phyloP scores from a whole-genome alignment of 345 rosid species.

The Theobroma cacao region DNA sequence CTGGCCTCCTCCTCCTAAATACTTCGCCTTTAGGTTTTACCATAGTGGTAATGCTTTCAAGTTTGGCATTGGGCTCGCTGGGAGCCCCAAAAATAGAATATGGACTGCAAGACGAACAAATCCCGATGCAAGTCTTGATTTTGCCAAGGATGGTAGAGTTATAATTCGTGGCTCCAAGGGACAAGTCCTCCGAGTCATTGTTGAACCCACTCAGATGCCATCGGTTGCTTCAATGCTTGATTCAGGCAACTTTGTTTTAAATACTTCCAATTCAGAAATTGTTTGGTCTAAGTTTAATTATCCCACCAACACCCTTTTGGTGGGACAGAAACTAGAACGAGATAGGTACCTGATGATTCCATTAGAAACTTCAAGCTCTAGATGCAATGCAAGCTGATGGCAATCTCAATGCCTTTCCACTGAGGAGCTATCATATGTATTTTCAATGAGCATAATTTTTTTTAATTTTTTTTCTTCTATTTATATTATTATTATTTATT shows the following conservation, averaged over 20 bases:
- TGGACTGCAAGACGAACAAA: neutral
- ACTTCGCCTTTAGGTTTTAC: constrained; percentile 4
- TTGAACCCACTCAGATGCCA: neutral
- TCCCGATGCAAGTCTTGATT: neutral
- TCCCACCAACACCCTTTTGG: neutral
- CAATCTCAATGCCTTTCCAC: neutral
- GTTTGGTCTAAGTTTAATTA: neutral
- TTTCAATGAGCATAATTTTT: too few species aligned
- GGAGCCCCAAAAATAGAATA: neutral
- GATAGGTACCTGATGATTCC: neutral
- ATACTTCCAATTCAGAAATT: neutral
- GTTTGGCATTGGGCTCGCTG: constrained; percentile 6
- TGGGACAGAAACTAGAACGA: neutral
- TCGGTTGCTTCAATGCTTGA: neutral
- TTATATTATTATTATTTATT: too few species aligned
- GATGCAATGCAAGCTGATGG: constrained; percentile 5
- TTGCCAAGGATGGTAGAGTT: neutral
- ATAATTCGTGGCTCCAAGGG: neutral
- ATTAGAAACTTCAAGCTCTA: neutral
- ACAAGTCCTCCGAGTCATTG: neutral
- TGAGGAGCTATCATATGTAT: neutral
- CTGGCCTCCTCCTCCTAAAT: constrained; percentile 9
- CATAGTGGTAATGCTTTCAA: neutral
- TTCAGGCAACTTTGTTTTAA: constrained; percentile 4
- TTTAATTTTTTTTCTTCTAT: neutral